phyloP scores from a whole-genome alignment of 148 eudicot species.

The Selenicereus undatus region DNA sequence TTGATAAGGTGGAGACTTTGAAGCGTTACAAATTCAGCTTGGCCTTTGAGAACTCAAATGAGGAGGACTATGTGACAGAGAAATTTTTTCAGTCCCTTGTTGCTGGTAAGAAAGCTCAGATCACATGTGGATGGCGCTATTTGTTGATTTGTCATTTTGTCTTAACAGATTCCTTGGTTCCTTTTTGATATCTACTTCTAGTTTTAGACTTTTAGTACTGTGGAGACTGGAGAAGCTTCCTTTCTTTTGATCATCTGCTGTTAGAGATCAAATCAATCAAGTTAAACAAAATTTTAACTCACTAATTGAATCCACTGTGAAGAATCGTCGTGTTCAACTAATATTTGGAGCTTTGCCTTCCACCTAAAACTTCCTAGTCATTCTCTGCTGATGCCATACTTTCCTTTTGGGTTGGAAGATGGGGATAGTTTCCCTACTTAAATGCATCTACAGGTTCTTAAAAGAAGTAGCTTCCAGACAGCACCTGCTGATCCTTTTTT shows the following conservation, averaged over 20 bases:
- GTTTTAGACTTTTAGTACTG: neutral
- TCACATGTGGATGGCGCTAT: neutral
- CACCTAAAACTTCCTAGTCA: too few relatives aligned
- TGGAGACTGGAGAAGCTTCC: neutral
- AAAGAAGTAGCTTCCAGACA: too few relatives aligned
- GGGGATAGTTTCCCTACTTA: too few relatives aligned
- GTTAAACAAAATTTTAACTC: neutral
- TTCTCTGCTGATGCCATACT: too few relatives aligned
- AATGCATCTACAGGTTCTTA: too few relatives aligned
- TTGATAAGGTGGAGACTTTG: constrained; percentile 79
- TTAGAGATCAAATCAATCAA: neutral
- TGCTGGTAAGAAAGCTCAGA: constrained; percentile 54
- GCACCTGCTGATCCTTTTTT: too few relatives aligned
- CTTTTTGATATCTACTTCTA: constrained; percentile 4
- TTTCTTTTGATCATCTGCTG: neutral
- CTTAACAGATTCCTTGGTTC: neutral
- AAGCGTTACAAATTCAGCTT: constrained; percentile 87
- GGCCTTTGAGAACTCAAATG: constrained; percentile 97
- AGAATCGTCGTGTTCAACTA: neutral
- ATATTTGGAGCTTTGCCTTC: too few relatives aligned
- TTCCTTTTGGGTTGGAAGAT: too few relatives aligned
- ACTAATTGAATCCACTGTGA: neutral
- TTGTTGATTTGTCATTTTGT: neutral
- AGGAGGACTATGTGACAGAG: constrained; percentile 97
- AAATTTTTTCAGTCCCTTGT: constrained; percentile 97